Base-by-base conservation (phyloP, 2,329 filamentous ascomycete species). In the Fusarium albidum region DNA sequence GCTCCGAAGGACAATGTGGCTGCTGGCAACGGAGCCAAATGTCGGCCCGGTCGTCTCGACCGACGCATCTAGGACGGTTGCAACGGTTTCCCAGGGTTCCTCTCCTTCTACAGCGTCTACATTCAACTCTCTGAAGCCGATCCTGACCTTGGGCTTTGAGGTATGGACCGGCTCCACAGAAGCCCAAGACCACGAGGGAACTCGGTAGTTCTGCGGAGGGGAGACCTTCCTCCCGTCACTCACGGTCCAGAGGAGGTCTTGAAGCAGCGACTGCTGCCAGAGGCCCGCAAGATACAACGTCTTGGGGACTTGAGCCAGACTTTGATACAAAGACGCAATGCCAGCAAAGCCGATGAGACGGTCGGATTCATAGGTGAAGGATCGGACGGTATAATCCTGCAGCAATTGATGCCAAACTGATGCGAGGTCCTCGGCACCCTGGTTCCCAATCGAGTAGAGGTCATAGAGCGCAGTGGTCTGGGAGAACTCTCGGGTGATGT, bases 101-200 rank as follows among this genome's bases (percentile, higher is more conserved):
- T 58, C 53, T 5, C 13, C 13, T 11, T 57, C 40, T 3, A 31
- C 27, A 8, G 46, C 9, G 9, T 50, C 27, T 4, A 26, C 11
- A 29, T 44, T 49, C 14, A 60, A 33, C 9, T 38, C 32, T n/a
- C 17, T 45, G 10, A 18, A 55, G 9, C 53, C 45, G 9, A 61
- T 52, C 2, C 38, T 14, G 18, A 55, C 55, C 6, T 29, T 59
- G 6, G 46, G 50, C 5, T 18, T 26, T 13, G 29, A 21, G 3
- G 39, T 37, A 11, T 37, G 48, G 9, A 40, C 46, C 37, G 54
- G 54, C 25, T 61, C 58, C 9, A 52, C 55, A 12, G 58, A 62
- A 12, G 58, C 54, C 58, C 58, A 61, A 1, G 58, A 61, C 58
- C 58, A 61, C 3, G 58, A 62, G n/a, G 58, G 58, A 9, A 48